These are phyloP conservation scores for Ricinus communis DNA, from an alignment of 345 rosid species.

Conservation along the genomic window DNA sequence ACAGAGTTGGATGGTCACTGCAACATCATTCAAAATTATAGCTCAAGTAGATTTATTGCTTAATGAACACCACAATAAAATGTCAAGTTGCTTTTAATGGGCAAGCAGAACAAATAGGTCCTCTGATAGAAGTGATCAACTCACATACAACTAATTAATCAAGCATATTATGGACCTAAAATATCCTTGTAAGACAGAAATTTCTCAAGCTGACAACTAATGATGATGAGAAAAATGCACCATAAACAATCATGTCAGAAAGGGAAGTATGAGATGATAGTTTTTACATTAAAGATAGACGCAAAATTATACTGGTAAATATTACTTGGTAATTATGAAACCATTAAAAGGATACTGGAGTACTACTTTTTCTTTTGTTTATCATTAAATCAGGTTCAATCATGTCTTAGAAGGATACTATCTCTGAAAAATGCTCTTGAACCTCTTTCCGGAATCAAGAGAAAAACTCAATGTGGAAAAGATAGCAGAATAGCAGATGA, in stretches of 20 bases:
- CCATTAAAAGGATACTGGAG: not conserved
- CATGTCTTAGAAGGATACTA: not conserved
- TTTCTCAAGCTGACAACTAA: not conserved
- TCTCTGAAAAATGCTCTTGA: too few species aligned
- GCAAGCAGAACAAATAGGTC: not conserved
- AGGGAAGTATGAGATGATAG: not conserved
- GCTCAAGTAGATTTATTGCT: not conserved
- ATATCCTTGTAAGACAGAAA: not conserved
- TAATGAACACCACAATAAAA: not conserved
- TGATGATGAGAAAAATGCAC: not conserved
- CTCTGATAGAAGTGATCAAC: too few species aligned
- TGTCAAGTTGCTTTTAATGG: not conserved
- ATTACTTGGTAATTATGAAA: not conserved
- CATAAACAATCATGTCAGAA: not conserved
- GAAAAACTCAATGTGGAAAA: not conserved
- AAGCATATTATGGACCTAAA: not conserved
- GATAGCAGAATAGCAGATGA: not conserved
- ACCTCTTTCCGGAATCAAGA: not conserved
- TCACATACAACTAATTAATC: not conserved
- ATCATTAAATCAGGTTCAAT: not conserved
- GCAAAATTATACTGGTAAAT: not conserved
- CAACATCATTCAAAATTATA: too few species aligned
- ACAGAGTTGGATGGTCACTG: too few species aligned
- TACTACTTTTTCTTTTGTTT: not conserved
- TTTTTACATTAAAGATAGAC: not conserved